phyloP scores from a whole-genome alignment of 2,329 filamentous ascomycete genomes.

The Trichothecium sympodiale region DNA sequence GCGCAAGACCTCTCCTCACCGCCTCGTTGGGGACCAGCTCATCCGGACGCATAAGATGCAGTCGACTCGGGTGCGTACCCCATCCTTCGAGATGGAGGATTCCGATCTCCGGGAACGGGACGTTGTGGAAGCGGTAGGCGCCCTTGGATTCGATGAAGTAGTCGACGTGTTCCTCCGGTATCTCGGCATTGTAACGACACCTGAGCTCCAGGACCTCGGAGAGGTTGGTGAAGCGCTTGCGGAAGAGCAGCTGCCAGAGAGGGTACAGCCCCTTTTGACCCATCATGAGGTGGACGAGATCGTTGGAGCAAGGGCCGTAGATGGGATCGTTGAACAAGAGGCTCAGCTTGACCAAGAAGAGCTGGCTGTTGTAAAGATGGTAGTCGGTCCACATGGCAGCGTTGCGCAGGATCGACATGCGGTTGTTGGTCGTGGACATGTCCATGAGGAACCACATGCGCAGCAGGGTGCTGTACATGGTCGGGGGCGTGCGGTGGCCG shows the following conservation, averaged over 20 bases:
- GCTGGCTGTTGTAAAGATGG: conserved; percentile 50
- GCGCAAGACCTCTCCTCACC: conserved; percentile 34
- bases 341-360: conserved; percentile 62
- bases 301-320: conserved; percentile 36
- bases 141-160: conserved; percentile 10
- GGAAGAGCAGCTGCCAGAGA: conserved; percentile 50
- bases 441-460: conserved; percentile 70
- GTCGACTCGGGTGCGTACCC: conserved; percentile 21
- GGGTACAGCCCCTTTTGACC: conserved; percentile 43
- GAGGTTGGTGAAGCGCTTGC: conserved; percentile 36
- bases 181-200: conserved; percentile 43
- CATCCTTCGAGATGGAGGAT: conserved; percentile 43
- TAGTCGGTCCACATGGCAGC: conserved; percentile 40
- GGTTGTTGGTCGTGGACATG: conserved; percentile 41
- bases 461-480: conserved; percentile 36
- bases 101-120: conserved; percentile 43
- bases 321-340: conserved; percentile 58
- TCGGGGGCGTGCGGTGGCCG: conserved; percentile 43
- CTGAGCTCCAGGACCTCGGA: conserved; percentile 45
- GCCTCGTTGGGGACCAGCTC: conserved; percentile 48
- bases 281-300: conserved; percentile 46
- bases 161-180: conserved; percentile 19
- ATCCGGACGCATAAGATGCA: conserved; percentile 43
- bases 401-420: conserved; percentile 44
- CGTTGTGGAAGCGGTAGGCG: conserved; percentile 30